Conservation (phyloP, 108 stramenopile species). For the Mediolabrus comicus region DNA sequence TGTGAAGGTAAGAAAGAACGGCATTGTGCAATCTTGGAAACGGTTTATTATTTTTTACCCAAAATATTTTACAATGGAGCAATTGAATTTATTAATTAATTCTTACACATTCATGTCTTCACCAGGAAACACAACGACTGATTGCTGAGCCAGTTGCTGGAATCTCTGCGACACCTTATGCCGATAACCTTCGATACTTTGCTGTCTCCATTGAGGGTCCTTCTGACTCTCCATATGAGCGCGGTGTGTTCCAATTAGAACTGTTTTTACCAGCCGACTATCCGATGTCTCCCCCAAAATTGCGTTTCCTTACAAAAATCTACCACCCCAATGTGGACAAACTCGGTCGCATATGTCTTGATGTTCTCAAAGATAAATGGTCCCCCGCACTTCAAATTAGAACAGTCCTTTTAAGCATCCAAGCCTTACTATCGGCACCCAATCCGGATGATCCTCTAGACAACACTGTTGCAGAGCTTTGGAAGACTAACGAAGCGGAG, state of each 20-base stretch:
- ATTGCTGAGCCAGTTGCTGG: slow-evolving; percentile 96
- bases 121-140: slow-evolving; percentile 93
- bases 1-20: background rate
- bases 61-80: background rate
- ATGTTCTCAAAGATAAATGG: slow-evolving; percentile 99
- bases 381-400: slow-evolving; percentile 97
- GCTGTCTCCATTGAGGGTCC: slow-evolving; percentile 97
- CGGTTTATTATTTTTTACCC: background rate
- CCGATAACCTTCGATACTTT: slow-evolving; percentile 98
- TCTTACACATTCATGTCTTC: background rate
- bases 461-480: slow-evolving; percentile 95
- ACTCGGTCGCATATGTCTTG: slow-evolving; percentile 97
- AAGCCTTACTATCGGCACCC: slow-evolving; percentile 94
- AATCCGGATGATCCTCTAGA: slow-evolving; percentile 99
- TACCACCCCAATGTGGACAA: slow-evolving; percentile 99
- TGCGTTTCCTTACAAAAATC: slow-evolving; percentile 98
- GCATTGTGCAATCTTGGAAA: background rate
- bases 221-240: slow-evolving; percentile 91
- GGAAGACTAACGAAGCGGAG: slow-evolving; percentile 94
- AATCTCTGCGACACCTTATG: slow-evolving; percentile 96
- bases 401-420: slow-evolving; percentile 91
- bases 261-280: slow-evolving; percentile 98
- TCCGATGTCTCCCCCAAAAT: slow-evolving; percentile 99
- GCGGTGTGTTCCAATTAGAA: slow-evolving; percentile 92
- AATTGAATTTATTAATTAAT: background rate